These are phyloP conservation scores for Kernera saxatilis DNA, from an alignment of 345 rosid genomes.

Conservation along the genomic window DNA sequence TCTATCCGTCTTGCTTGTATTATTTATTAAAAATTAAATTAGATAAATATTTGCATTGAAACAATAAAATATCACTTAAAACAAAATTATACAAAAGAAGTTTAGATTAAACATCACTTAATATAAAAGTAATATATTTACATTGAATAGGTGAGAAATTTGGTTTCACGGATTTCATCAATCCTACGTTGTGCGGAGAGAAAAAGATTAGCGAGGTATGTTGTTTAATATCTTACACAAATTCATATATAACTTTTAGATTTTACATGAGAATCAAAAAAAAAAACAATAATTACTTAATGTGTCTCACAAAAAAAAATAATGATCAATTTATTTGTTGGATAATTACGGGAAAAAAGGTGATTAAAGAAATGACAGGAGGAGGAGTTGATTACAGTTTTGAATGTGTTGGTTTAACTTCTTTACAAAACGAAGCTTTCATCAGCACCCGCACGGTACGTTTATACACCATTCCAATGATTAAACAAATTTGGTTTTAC, in stretches of 20 bases:
- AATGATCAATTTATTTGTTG: not conserved
- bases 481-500: not conserved
- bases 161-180: constrained; percentile 64
- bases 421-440: constrained; percentile 50
- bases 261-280: no score
- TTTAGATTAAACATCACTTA: not conserved
- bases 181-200: constrained; percentile 46
- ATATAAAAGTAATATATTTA: not conserved
- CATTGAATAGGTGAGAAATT: constrained; percentile 43
- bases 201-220: constrained; percentile 41
- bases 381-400: constrained; percentile 79
- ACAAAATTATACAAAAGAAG: not conserved
- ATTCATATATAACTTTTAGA: not conserved
- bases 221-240: not conserved
- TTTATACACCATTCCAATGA: not conserved
- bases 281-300: no score
- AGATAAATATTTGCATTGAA: not conserved
- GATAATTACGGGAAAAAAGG: constrained; percentile 26
- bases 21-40: not conserved
- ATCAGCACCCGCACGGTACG: constrained; percentile 42
- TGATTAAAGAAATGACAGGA: constrained; percentile 52
- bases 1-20: not conserved
- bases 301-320: not conserved
- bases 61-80: not conserved
- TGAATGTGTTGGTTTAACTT: constrained; percentile 67